Conservation (phyloP, 2,329 filamentous ascomycete genomes). For the Monosporascus cannonballus region DNA sequence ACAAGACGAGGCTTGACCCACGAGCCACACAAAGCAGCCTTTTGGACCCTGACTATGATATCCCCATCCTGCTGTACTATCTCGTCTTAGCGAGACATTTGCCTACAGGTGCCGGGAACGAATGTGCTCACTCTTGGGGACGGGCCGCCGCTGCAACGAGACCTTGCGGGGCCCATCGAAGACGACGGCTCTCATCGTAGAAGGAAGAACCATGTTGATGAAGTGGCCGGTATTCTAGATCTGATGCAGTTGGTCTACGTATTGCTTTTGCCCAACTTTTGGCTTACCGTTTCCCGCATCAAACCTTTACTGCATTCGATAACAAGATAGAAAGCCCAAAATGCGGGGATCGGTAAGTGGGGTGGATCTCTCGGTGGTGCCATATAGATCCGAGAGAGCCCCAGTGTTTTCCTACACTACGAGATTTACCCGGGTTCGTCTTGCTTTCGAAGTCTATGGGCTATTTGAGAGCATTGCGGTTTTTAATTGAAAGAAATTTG, state of each 20-base stretch:
- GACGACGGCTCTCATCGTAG: conserved; percentile 80
- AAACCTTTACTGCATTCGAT: no score
- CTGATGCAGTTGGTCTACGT: no score
- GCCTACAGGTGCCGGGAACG: background rate
- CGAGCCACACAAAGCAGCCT: conserved; percentile 85
- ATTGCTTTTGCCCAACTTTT: no score
- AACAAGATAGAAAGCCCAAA: no score
- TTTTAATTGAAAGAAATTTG: background rate
- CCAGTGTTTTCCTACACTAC: background rate
- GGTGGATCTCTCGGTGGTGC: no score
- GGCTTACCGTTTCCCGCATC: no score
- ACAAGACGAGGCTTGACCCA: conserved; percentile 34
- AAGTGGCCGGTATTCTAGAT: background rate
- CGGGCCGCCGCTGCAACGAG: conserved; percentile 70
- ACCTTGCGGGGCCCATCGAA: conserved; percentile 76
- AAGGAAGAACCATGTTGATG: conserved; percentile 26
- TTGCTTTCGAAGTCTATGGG: no score
- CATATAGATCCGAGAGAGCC: background rate
- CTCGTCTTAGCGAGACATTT: conserved; percentile 9
- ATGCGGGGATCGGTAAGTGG: no score
- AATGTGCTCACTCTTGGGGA: conserved; percentile 53
- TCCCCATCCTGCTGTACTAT: conserved; percentile 63
- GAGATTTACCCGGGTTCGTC: background rate
- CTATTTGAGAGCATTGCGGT: background rate
- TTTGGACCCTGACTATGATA: conserved; percentile 75